Evolutionary conservation across 805 yeast species (phyloP).

Genomic region (Kuraishia cidri): DNA sequence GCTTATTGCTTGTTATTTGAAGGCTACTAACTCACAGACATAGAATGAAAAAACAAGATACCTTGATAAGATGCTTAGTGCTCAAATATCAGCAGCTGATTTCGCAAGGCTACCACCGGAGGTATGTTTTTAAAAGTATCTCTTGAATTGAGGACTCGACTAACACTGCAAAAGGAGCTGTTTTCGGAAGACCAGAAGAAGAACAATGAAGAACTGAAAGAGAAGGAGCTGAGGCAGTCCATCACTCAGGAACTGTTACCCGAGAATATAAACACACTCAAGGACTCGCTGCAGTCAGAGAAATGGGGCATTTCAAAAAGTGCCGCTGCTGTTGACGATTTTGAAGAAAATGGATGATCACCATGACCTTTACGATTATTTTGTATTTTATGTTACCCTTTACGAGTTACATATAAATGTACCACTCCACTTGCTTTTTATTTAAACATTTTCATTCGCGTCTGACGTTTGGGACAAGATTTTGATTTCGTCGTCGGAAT

Average conservation of each 20-base stretch:
- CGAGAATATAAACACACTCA: constrained; percentile 15
- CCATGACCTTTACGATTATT: no score
- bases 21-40: not conserved
- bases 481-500: no score
- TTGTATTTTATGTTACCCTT: no score
- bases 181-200: constrained; percentile 15
- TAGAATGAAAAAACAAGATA: constrained; percentile 14
- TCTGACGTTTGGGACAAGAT: no score
- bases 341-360: constrained; percentile 2
- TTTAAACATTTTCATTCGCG: no score
- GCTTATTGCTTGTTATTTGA: not conserved
- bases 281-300: constrained; percentile 15
- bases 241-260: constrained; percentile 14
- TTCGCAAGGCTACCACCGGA: constrained; percentile 12
- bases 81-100: constrained; percentile 10
- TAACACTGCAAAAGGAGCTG: constrained; percentile 9
- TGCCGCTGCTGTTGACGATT: constrained; percentile 20
- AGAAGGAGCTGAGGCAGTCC: constrained; percentile 18
- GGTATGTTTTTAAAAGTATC: no score
- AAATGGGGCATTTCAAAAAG: constrained; percentile 25
- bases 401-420: no score
- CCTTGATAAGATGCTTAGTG: constrained; percentile 10
- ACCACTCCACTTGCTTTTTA: no score
- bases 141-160: no score
- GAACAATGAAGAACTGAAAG: constrained; percentile 17